Evolutionary conservation across 2,329 filamentous ascomycete species (phyloP).

Genomic region (Coleophoma crateriformis): DNA sequence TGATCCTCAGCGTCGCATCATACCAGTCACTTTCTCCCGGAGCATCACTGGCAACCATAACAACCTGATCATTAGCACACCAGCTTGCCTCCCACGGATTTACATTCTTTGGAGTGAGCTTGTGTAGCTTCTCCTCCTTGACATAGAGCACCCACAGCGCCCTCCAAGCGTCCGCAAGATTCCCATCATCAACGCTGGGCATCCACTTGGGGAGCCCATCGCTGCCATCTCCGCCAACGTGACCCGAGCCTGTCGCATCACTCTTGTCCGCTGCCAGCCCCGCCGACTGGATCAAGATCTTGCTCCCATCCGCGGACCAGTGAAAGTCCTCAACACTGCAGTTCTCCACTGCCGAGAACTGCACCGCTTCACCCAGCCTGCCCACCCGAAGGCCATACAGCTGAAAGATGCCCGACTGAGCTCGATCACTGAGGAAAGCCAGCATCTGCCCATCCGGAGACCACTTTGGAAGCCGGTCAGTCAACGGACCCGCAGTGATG

Average conservation of each 20-base stretch:
- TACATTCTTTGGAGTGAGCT: not conserved
- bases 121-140: not conserved
- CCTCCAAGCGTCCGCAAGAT: not conserved
- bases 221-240: not conserved
- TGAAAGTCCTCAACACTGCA: conserved; percentile 2
- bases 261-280: not conserved
- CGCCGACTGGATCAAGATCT: conserved; percentile 1
- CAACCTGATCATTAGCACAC: not conserved
- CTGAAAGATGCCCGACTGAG: conserved; percentile 1
- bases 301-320: conserved; percentile 1
- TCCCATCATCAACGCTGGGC: not conserved
- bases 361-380: not conserved
- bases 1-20: not conserved
- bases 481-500: not conserved
- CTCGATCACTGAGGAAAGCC: conserved; percentile 1
- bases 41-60: not conserved
- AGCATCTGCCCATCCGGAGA: conserved; percentile 2
- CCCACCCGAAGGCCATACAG: not conserved
- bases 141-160: not conserved
- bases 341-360: not conserved
- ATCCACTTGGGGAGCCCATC: conserved; percentile 24
- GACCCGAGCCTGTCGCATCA: conserved; percentile 1
- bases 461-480: conserved; percentile 1
- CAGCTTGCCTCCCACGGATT: conserved; percentile 1
- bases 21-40: conserved; percentile 4